Percentiles rank a stretch among this genome's conserved stretches.
Evolutionary conservation across 495 filamentous ascomycete species (phyloP).

Genomic region (Aspergillus olivimuriae): DNA sequence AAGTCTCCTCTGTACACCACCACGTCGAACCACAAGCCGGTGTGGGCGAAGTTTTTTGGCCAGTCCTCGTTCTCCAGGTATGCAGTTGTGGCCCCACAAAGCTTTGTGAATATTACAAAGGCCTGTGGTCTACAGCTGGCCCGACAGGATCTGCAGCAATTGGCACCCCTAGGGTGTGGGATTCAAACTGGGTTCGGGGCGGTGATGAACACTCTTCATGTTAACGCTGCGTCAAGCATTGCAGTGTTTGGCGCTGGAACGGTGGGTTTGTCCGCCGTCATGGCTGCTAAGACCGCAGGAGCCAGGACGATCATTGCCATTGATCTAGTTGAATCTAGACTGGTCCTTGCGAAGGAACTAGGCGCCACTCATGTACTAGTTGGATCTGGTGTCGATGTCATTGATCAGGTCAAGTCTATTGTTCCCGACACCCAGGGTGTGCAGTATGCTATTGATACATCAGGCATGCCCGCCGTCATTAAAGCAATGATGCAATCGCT

Average conservation of each 20-base stretch:
- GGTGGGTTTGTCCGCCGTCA: constrained; percentile 31
- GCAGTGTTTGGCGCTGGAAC: constrained; percentile 30
- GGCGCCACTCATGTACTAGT: constrained; percentile 18
- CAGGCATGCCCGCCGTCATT: constrained; percentile 10
- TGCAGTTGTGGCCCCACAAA: constrained; percentile 18
- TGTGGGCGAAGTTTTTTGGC: constrained; percentile 30
- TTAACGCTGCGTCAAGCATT: constrained; percentile 11
- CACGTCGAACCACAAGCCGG: background rate
- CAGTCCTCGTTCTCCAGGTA: constrained; percentile 33
- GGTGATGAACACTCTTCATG: constrained; percentile 22
- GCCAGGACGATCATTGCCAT: constrained; percentile 26
- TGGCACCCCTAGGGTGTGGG: constrained; percentile 37
- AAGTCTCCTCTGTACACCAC: constrained; percentile 5
- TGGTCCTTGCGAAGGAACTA: constrained; percentile 28
- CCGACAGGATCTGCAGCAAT: constrained; percentile 25
- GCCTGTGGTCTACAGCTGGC: constrained; percentile 12
- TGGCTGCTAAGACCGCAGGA: constrained; percentile 15
- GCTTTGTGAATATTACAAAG: constrained; percentile 25
- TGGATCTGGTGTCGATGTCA: background rate
- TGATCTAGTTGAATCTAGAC: constrained; percentile 22
- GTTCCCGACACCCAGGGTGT: constrained; percentile 3
- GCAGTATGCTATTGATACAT: constrained; percentile 12
- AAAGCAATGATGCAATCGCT: constrained; percentile 12
- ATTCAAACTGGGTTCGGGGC: constrained; percentile 39
- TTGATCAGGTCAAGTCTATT: constrained; percentile 3